These are phyloP conservation scores for Apostasia shenzhenica DNA, from an alignment of 106 monocot species.

Conservation along the genomic window DNA sequence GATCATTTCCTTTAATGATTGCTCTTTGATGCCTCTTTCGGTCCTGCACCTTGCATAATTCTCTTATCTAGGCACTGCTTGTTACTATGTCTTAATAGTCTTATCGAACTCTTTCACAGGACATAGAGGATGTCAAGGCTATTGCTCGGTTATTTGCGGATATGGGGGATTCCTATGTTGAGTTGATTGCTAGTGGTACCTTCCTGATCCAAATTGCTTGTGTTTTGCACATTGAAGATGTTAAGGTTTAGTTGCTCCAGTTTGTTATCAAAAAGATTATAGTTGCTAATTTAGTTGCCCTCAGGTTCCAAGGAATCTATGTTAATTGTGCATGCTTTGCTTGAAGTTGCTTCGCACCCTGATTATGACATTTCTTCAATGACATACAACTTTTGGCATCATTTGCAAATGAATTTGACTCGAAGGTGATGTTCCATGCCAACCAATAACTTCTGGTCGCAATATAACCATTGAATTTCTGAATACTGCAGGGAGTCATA, in stretches of 20 bases:
- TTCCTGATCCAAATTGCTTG: neutral
- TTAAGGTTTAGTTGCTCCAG: neutral
- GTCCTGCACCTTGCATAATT: neutral
- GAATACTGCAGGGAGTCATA: conserved; percentile 50
- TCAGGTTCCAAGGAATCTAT: conserved; percentile 92
- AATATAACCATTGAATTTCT: neutral
- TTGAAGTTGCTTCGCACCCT: conserved; percentile 92
- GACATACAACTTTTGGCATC: conserved; percentile 99
- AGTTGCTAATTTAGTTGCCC: conserved; percentile 5
- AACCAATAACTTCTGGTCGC: neutral
- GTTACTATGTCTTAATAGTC: neutral
- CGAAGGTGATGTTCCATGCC: conserved; percentile 34
- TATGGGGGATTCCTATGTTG: conserved; percentile 97
- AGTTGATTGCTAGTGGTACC: conserved; percentile 86
- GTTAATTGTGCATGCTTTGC: conserved; percentile 77
- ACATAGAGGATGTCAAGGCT: conserved; percentile 97
- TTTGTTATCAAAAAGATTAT: conserved; percentile 2
- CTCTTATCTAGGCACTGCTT: neutral
- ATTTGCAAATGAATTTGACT: conserved; percentile 62
- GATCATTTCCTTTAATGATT: too few species aligned
- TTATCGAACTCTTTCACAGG: conserved; percentile 26
- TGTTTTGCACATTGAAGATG: conserved; percentile 6
- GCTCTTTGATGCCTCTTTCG: too few species aligned
- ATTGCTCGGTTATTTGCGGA: conserved; percentile 97
- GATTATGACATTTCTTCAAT: conserved; percentile 96